These are phyloP conservation scores for Arabidopsis arenosa DNA, from an alignment of 345 rosid species.

Conservation along the genomic window DNA sequence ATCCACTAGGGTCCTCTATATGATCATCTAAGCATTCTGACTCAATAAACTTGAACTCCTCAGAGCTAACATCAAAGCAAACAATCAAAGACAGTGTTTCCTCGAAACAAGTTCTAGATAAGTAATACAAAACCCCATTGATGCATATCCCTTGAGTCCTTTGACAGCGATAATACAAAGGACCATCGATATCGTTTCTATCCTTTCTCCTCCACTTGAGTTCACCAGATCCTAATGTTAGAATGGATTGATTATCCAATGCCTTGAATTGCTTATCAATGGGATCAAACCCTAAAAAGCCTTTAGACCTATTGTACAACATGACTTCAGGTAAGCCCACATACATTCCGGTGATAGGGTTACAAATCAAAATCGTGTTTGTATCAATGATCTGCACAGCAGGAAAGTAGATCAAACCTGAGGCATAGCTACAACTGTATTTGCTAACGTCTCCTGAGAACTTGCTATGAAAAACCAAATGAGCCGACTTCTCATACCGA, in stretches of 20 bases:
- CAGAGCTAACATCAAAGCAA: slow-evolving; percentile 11
- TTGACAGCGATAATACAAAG: too few species aligned
- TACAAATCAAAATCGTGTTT: not conserved
- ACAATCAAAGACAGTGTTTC: not conserved
- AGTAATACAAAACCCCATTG: slow-evolving; percentile 9
- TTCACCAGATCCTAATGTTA: not conserved
- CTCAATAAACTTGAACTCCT: not conserved
- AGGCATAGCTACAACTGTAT: not conserved
- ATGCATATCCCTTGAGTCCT: slow-evolving; percentile 4
- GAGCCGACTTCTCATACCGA: not conserved
- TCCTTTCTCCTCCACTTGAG: not conserved
- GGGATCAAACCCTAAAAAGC: slow-evolving; percentile 13
- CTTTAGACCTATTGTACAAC: not conserved
- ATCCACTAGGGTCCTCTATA: not conserved
- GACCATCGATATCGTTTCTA: too few species aligned
- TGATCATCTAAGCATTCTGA: not conserved
- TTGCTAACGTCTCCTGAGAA: not conserved
- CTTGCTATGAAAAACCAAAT: not conserved
- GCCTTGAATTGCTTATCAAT: not conserved
- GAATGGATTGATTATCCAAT: not conserved
- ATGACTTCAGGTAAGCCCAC: not conserved
- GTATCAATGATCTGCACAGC: not conserved
- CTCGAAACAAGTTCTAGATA: not conserved
- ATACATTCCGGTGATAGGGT: slow-evolving; percentile 12
- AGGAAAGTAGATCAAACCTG: slow-evolving; percentile 6